A percentile compares a stretch with the other conserved stretches of the same genome.
Conservation (phyloP, 495 filamentous ascomycete species). For the Neurospora tetraspora region DNA sequence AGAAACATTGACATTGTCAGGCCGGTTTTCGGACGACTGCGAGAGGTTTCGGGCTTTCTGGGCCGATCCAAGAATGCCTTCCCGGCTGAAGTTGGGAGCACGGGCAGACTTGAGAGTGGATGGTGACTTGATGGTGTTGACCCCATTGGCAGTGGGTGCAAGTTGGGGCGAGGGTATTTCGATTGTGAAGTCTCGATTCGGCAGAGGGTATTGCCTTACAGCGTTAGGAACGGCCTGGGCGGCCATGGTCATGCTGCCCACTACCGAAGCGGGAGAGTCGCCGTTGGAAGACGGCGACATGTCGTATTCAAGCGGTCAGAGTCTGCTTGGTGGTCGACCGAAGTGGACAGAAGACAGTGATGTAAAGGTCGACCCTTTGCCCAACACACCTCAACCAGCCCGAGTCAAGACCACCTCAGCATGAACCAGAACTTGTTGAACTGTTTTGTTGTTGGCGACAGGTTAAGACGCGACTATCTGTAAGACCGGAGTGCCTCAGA, state of each 20-base stretch:
- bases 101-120: conserved; percentile 35
- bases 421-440: not conserved
- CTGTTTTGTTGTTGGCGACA: not conserved
- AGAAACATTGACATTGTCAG: conserved; percentile 19
- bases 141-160: conserved; percentile 29
- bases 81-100: conserved; percentile 41
- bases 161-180: conserved; percentile 37
- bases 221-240: conserved; percentile 21
- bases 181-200: conserved; percentile 38
- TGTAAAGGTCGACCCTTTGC: not conserved
- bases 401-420: not conserved
- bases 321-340: not conserved
- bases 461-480: not conserved
- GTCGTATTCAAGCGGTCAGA: conserved; percentile 7
- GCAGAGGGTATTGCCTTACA: conserved; percentile 33
- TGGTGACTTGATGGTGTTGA: conserved; percentile 40
- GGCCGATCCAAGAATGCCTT: conserved; percentile 48
- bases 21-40: conserved; percentile 38
- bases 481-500: not conserved
- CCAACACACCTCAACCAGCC: not conserved
- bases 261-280: conserved; percentile 37
- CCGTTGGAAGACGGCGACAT: conserved; percentile 43
- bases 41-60: conserved; percentile 46
- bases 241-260: conserved; percentile 23
- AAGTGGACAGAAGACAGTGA: not conserved